These are phyloP conservation scores for Chimonanthus salicifolius DNA, from an alignment of 164 flowering plant genomes.

Conservation along the genomic window DNA sequence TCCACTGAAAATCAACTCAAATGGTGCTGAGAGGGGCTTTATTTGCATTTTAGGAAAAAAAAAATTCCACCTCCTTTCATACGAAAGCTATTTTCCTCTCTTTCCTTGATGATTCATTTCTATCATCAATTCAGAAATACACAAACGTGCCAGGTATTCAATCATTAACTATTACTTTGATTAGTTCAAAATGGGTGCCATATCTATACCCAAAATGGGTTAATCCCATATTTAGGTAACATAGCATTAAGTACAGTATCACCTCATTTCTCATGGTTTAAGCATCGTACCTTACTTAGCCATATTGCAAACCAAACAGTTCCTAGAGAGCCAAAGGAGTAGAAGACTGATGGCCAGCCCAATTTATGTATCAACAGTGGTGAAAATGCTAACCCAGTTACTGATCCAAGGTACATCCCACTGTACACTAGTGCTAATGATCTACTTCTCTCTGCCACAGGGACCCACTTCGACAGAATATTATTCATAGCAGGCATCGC, in stretches of 20 bases:
- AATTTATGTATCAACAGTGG: constrained; percentile 75
- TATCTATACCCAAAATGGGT: too few relatives aligned
- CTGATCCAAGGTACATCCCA: constrained; percentile 99
- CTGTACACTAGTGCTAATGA: constrained; percentile 93
- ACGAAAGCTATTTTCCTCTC: too few relatives aligned
- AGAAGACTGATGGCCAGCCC: constrained; percentile 98
- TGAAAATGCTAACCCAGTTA: constrained; percentile 90
- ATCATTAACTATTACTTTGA: too few relatives aligned
- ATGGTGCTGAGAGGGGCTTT: too few relatives aligned
- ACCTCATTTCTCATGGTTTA: neutral
- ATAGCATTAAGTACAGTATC: neutral
- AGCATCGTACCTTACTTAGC: constrained; percentile 62
- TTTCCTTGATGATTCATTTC: too few relatives aligned
- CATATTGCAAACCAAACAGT: constrained; percentile 81
- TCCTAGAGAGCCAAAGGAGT: constrained; percentile 93
- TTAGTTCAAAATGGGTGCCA: too few relatives aligned
- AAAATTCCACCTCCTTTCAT: too few relatives aligned
- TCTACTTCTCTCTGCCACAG: constrained; percentile 92
- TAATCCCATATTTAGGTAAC: too few relatives aligned
- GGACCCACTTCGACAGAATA: constrained; percentile 91
- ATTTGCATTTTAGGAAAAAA: too few relatives aligned
- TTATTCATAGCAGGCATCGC: constrained; percentile 99
- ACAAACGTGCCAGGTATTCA: too few relatives aligned
- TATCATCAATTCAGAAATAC: too few relatives aligned
- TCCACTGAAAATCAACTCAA: too few relatives aligned